These are phyloP conservation scores for Aspergillus phoenicis DNA, from an alignment of 2,329 filamentous ascomycete species.

Conservation along the genomic window DNA sequence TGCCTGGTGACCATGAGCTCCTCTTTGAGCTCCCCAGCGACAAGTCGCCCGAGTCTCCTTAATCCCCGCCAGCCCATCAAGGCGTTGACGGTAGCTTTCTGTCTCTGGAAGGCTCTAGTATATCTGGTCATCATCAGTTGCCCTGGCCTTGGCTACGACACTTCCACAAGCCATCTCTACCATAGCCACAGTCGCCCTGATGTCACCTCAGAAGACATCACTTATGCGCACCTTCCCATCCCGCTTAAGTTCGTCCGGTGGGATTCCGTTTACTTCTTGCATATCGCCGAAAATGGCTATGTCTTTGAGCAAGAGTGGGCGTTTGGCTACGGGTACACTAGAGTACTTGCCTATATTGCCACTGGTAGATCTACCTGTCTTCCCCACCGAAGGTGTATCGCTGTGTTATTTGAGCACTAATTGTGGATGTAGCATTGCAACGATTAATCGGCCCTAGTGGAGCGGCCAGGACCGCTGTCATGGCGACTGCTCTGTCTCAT, in stretches of 20 bases:
- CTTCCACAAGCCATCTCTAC: slow-evolving; percentile 57
- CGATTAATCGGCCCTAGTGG: slow-evolving; percentile 25
- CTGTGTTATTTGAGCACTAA: slow-evolving; percentile 17
- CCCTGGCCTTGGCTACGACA: slow-evolving; percentile 65
- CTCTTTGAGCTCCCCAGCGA: slow-evolving; percentile 4
- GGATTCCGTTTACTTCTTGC: slow-evolving; percentile 65
- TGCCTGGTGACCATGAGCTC: not conserved
- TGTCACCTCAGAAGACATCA: slow-evolving; percentile 11
- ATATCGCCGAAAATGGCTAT: slow-evolving; percentile 57
- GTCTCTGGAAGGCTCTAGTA: slow-evolving; percentile 60
- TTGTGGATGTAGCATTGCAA: slow-evolving; percentile 25
- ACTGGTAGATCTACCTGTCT: slow-evolving; percentile 38
- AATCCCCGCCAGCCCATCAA: slow-evolving; percentile 34
- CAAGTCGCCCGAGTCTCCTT: slow-evolving; percentile 22
- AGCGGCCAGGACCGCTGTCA: slow-evolving; percentile 39
- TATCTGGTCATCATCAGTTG: slow-evolving; percentile 52
- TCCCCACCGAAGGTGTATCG: not conserved
- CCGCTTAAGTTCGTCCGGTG: slow-evolving; percentile 58
- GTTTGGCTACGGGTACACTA: slow-evolving; percentile 60
- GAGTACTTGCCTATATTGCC: slow-evolving; percentile 43
- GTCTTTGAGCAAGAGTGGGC: slow-evolving; percentile 68
- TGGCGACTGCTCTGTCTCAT: slow-evolving; percentile 70
- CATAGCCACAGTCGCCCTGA: slow-evolving; percentile 14
- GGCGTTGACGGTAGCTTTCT: slow-evolving; percentile 47
- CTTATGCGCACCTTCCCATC: slow-evolving; percentile 22